phyloP scores from a whole-genome alignment of 2,329 filamentous ascomycete species.

The Verticillium dahliae region DNA sequence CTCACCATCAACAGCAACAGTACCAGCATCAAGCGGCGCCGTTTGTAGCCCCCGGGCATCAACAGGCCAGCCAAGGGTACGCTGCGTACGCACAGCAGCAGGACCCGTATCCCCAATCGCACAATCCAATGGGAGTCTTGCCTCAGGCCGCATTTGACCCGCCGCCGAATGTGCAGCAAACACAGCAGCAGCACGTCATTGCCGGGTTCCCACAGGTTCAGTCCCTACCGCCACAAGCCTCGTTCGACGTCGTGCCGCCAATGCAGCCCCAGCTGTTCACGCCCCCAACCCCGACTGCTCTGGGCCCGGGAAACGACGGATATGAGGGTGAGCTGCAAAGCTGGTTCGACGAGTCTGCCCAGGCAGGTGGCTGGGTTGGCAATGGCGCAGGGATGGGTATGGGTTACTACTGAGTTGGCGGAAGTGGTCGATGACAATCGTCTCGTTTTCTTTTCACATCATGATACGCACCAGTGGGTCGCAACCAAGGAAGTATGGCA shows the following conservation, averaged over 20 bases:
- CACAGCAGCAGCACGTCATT: background rate
- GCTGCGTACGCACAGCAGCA: conserved; percentile 5
- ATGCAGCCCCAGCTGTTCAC: conserved; percentile 6
- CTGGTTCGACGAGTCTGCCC: conserved; percentile 10
- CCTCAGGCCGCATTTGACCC: conserved; percentile 30
- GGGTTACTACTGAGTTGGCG: background rate
- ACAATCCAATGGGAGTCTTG: conserved; percentile 32
- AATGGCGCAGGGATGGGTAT: conserved; percentile 4
- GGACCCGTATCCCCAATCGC: conserved; percentile 13
- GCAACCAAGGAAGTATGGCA: background rate
- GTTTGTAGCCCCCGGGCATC: background rate
- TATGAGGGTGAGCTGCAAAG: conserved; percentile 37
- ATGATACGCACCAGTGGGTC: too few species aligned
- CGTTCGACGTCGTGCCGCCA: conserved; percentile 15
- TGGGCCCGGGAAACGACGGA: conserved; percentile 33
- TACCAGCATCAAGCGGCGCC: conserved; percentile 1
- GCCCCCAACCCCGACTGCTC: conserved; percentile 13
- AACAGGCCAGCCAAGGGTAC: background rate
- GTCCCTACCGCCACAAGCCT: background rate
- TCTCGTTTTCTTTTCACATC: background rate
- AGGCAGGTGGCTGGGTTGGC: conserved; percentile 8
- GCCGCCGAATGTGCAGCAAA: background rate
- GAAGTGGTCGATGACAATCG: background rate
- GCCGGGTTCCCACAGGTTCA: background rate
- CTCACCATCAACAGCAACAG: conserved; percentile 4